Evolutionary conservation across 163 green algal species (phyloP).

Genomic region (Chloromonas sp.): DNA sequence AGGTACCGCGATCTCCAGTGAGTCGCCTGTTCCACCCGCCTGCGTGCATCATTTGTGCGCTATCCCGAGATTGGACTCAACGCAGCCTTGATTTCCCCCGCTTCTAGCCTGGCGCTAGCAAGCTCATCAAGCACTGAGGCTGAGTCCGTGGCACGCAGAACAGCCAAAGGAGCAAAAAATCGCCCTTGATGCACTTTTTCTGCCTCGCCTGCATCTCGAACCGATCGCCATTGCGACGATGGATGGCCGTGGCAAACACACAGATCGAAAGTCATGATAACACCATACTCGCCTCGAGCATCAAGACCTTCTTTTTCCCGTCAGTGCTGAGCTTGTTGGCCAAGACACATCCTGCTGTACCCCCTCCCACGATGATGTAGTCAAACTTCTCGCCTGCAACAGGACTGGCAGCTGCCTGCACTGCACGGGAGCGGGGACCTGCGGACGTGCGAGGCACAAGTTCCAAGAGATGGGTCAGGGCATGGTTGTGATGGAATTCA

Average conservation of each 20-base stretch:
- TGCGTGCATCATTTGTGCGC: not conserved
- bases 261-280: too few species aligned
- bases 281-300: conserved; percentile 64
- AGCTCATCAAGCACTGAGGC: too few species aligned
- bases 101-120: too few species aligned
- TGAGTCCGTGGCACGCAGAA: too few species aligned
- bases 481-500: not conserved
- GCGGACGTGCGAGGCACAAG: too few species aligned
- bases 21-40: conserved; percentile 25
- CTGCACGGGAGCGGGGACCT: too few species aligned
- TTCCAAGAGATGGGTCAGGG: not conserved
- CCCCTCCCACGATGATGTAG: conserved; percentile 86
- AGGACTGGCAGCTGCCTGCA: not conserved
- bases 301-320: conserved; percentile 67
- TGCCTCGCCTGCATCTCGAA: too few species aligned
- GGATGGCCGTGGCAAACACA: too few species aligned
- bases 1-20: conserved; percentile 48
- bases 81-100: not conserved
- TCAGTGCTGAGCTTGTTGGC: conserved; percentile 78
- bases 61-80: not conserved
- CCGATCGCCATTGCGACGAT: too few species aligned
- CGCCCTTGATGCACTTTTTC: too few species aligned
- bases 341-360: conserved; percentile 78
- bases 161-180: too few species aligned
- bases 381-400: conserved; percentile 58